Evolutionary conservation across 768 basidiomycete genomes (phyloP).

Genomic region (Kwoniella newhampshirensis): DNA sequence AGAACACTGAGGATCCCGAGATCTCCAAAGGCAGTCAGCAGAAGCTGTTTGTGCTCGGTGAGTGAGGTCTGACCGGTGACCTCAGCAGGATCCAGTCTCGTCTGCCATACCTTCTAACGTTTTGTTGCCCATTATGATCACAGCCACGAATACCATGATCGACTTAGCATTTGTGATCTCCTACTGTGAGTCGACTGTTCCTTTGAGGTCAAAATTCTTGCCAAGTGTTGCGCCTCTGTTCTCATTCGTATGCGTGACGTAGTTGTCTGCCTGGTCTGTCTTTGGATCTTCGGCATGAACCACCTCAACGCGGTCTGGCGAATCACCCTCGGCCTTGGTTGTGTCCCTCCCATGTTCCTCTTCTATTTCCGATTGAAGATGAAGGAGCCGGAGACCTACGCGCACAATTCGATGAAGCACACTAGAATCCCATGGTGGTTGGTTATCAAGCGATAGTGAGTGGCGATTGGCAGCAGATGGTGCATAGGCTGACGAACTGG

Average conservation of each 20-base stretch:
- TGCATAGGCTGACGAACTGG: neutral
- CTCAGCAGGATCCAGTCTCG: neutral
- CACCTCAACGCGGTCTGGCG: constrained; percentile 88
- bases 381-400: constrained; percentile 70
- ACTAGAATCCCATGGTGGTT: constrained; percentile 69
- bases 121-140: too few species aligned
- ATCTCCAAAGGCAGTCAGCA: constrained; percentile 76
- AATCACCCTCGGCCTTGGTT: constrained; percentile 76
- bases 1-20: constrained; percentile 80
- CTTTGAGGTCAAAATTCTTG: too few species aligned
- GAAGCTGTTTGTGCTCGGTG: constrained; percentile 66
- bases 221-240: too few species aligned
- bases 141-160: constrained; percentile 86
- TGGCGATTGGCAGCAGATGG: neutral
- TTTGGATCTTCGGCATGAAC: constrained; percentile 80
- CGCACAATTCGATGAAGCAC: constrained; percentile 74
- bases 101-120: too few species aligned
- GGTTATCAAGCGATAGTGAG: constrained; percentile 68
- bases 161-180: constrained; percentile 64
- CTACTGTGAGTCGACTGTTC: constrained; percentile 15
- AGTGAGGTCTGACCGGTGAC: constrained; percentile 4
- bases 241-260: too few species aligned
- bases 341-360: constrained; percentile 75
- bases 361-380: constrained; percentile 83
- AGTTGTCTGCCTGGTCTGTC: constrained; percentile 63